Conservation (phyloP, 306 rosid genomes). For the Chamaecrista fasciculata region DNA sequence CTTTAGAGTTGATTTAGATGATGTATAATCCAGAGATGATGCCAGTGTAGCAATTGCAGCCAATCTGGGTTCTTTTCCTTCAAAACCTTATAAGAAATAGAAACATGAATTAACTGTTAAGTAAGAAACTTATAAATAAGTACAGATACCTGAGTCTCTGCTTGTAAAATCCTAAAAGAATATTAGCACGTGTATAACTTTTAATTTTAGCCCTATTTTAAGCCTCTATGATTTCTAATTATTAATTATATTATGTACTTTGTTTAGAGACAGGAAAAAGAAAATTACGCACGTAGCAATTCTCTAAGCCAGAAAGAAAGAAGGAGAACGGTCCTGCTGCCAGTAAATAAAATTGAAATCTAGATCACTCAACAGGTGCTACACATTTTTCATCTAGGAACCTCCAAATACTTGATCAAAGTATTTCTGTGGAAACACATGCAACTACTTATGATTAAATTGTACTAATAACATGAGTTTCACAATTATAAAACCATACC, state of each 20-base stretch:
- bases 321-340: constrained; percentile 1
- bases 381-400: not conserved
- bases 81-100: constrained; percentile 54
- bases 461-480: not conserved
- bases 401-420: not conserved
- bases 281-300: not conserved
- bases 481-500: not conserved
- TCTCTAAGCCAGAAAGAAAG: not conserved
- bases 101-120: constrained; percentile 5
- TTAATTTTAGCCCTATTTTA: not conserved
- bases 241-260: not conserved
- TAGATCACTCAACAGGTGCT: not conserved
- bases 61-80: constrained; percentile 70
- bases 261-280: not conserved
- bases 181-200: not conserved
- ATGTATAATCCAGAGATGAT: constrained; percentile 87
- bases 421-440: not conserved
- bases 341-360: not conserved
- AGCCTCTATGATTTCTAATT: constrained; percentile 6
- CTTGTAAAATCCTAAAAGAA: not conserved
- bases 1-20: constrained; percentile 87
- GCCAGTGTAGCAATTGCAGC: constrained; percentile 94
- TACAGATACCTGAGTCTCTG: not conserved
- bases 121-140: constrained; percentile 23
- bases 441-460: not conserved